Conservation (phyloP, 78 protist genomes). For the Neovahlkampfia damariscottae region DNA sequence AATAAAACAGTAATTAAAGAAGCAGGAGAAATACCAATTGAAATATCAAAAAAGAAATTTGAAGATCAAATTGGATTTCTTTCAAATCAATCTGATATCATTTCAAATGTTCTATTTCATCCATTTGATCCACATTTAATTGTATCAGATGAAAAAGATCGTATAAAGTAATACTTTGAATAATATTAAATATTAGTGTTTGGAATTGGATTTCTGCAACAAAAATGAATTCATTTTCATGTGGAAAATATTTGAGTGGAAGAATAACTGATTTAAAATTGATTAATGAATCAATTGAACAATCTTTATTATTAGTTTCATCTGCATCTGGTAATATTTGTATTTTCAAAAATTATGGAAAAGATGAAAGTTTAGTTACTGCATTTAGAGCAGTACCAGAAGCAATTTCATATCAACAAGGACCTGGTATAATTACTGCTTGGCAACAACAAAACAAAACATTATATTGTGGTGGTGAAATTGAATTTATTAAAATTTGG, state of each 20-base stretch:
- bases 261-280: constrained; percentile 33
- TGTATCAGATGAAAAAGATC: constrained; percentile 34
- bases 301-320: constrained; percentile 15
- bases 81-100: constrained; percentile 18
- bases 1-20: too few relatives aligned
- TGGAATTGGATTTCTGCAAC: constrained; percentile 48
- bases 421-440: constrained; percentile 25
- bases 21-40: not conserved
- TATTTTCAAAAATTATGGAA: constrained; percentile 35
- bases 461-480: constrained; percentile 28
- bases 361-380: not conserved
- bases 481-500: constrained; percentile 53
- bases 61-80: constrained; percentile 30
- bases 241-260: constrained; percentile 33
- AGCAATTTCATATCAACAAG: not conserved
- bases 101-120: constrained; percentile 34
- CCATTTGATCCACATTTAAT: constrained; percentile 37
- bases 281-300: constrained; percentile 37
- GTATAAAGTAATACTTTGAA: constrained; percentile 7
- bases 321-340: constrained; percentile 66
- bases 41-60: constrained; percentile 21
- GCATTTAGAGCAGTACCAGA: constrained; percentile 1
- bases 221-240: constrained; percentile 29
- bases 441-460: not conserved
- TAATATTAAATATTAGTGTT: constrained; percentile 12